Evolutionary conservation across 352 stramenopile genomes (phyloP).

Genomic region (Globisporangium paddicum): DNA sequence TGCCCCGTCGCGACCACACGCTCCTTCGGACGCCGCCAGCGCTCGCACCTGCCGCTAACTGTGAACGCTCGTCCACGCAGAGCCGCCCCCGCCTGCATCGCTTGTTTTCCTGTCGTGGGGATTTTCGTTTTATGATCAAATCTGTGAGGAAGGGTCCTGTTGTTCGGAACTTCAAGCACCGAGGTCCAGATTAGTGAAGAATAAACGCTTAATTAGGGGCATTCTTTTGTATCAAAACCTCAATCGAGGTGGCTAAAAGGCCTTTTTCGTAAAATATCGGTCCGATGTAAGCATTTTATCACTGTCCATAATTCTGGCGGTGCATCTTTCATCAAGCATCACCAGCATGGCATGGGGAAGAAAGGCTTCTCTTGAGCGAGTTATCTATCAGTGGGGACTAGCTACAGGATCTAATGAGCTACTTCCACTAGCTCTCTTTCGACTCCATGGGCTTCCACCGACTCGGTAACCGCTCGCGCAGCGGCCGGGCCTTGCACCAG

Average conservation of each 20-base stretch:
- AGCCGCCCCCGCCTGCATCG: conserved; percentile 7
- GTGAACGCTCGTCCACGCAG: conserved; percentile 9
- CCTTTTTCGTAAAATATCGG: background rate
- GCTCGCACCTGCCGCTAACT: conserved; percentile 2
- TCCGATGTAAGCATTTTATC: background rate
- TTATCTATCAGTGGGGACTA: background rate
- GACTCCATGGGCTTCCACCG: conserved; percentile 73
- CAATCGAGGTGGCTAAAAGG: background rate
- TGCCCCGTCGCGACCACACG: background rate
- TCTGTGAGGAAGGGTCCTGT: too few species aligned
- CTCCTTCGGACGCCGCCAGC: background rate
- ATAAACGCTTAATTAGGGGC: background rate
- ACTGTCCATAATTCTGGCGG: background rate
- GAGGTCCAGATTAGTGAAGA: background rate
- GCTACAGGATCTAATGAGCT: background rate
- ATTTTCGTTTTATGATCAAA: background rate
- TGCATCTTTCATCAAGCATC: background rate
- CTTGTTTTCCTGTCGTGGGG: background rate
- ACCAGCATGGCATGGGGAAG: too few species aligned
- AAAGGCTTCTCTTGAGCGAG: background rate
- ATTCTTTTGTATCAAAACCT: background rate
- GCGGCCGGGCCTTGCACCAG: conserved; percentile 68
- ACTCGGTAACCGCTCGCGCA: conserved; percentile 70
- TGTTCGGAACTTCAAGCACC: conserved; percentile 4
- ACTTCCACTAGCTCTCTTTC: conserved; percentile 73